Percentiles rank a stretch among this genome's conserved stretches.
phyloP scores from a whole-genome alignment of 192 early-diverging fungal species.

The Rhizophagus prolifer region DNA sequence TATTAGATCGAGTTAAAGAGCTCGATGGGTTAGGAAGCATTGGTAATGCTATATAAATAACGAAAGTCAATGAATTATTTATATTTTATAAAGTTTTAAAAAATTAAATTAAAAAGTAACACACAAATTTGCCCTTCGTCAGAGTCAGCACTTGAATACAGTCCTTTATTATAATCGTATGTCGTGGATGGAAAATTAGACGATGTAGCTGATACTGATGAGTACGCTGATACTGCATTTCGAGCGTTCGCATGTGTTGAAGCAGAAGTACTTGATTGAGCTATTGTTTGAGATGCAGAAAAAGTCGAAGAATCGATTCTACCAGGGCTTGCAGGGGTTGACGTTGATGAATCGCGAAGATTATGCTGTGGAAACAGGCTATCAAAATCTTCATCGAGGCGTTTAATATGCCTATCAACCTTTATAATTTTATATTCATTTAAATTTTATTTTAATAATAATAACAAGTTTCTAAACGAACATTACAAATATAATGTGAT shows the following conservation, averaged over 20 bases:
- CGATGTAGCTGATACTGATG: neutral
- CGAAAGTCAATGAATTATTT: neutral
- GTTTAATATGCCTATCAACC: constrained; percentile 22
- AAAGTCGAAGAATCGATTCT: neutral
- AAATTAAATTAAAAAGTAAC: neutral
- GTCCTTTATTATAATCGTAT: neutral
- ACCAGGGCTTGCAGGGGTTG: neutral
- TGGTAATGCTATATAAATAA: constrained; percentile 5
- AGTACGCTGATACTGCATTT: neutral
- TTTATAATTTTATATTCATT: neutral
- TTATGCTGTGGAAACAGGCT: constrained; percentile 23
- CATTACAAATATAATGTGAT: neutral
- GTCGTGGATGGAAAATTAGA: neutral
- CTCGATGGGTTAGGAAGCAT: constrained; percentile 7
- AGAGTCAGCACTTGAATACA: constrained; percentile 2
- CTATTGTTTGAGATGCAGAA: neutral
- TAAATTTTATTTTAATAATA: neutral
- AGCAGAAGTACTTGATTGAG: neutral
- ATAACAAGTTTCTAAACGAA: neutral
- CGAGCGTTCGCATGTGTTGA: neutral
- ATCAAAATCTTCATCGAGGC: constrained; percentile 24
- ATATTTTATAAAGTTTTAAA: neutral
- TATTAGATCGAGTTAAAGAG: neutral
- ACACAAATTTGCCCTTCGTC: neutral
- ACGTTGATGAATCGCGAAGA: constrained; percentile 13